phyloP scores from a whole-genome alignment of 495 filamentous ascomycete species.

The Aspergillus avenaceus region DNA sequence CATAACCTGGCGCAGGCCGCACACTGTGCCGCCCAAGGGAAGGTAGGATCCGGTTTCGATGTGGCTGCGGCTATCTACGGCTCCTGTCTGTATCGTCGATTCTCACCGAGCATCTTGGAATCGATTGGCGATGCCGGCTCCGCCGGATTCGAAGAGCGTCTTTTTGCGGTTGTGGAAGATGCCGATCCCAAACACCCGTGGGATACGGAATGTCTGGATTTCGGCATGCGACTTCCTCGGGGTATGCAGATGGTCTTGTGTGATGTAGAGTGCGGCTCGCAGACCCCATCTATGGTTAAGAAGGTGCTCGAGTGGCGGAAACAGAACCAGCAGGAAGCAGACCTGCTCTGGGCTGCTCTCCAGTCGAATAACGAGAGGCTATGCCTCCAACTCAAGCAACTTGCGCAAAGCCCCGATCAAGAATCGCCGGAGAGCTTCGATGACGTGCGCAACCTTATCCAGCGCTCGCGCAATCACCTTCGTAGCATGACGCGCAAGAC shows the following conservation, averaged over 20 bases:
- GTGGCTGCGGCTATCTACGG: constrained; percentile 93
- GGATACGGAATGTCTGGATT: constrained; percentile 72
- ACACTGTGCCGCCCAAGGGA: constrained; percentile 94
- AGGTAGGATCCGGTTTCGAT: constrained; percentile 94
- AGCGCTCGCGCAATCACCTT: constrained; percentile 56
- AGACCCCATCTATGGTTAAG: constrained; percentile 94
- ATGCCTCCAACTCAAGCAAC: constrained; percentile 53
- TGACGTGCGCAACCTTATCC: constrained; percentile 39
- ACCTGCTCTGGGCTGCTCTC: constrained; percentile 64
- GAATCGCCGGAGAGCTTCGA: constrained; percentile 26
- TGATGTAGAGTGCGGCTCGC: constrained; percentile 91
- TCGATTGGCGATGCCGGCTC: constrained; percentile 59
- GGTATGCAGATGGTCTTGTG: constrained; percentile 80
- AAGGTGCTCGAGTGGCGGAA: constrained; percentile 80
- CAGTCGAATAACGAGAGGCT: constrained; percentile 72
- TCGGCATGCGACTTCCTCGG: constrained; percentile 58
- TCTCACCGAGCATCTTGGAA: constrained; percentile 73
- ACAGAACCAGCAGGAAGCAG: constrained; percentile 60
- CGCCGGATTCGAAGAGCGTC: constrained; percentile 57
- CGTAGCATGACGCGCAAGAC: constrained; percentile 69
- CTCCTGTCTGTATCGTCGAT: constrained; percentile 83
- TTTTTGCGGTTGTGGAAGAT: constrained; percentile 64
- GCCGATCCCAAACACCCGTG: constrained; percentile 50
- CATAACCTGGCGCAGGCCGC: constrained; percentile 93
- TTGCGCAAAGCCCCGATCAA: constrained; percentile 30